Conservation (phyloP, 1,284 basidiomycete species). For the Xanthoconium separans region DNA sequence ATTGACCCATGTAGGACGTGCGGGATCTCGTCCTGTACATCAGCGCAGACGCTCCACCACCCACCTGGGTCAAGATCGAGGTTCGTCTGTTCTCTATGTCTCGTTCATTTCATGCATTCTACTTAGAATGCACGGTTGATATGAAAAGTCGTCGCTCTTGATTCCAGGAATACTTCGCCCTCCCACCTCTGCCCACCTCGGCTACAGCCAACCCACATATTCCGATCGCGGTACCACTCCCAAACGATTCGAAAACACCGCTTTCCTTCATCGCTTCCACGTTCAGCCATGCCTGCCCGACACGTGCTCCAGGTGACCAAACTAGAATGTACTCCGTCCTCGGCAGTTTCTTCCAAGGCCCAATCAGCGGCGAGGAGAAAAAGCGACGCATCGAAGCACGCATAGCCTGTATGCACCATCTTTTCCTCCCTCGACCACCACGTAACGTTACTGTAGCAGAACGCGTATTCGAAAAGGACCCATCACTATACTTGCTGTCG, state of each 20-base stretch:
- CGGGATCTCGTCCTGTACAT: constrained; percentile 82
- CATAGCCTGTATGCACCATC: constrained; percentile 46
- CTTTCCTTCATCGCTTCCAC: constrained; percentile 79
- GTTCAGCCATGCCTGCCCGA: constrained; percentile 90
- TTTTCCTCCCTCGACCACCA: neutral
- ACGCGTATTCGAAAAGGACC: constrained; percentile 54
- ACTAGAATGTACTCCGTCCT: constrained; percentile 78
- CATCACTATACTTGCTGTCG: constrained; percentile 71
- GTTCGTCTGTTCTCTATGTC: constrained; percentile 39
- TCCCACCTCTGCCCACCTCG: constrained; percentile 64
- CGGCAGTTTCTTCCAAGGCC: constrained; percentile 75
- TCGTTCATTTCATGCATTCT: neutral
- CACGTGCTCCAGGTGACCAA: constrained; percentile 85
- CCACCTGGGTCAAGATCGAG: constrained; percentile 82
- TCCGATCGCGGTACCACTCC: constrained; percentile 63
- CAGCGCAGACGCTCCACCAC: constrained; percentile 76
- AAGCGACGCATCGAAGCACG: constrained; percentile 58
- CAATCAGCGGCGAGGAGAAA: constrained; percentile 77
- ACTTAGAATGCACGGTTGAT: constrained; percentile 68
- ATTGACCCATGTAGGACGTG: constrained; percentile 59
- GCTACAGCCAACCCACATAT: constrained; percentile 67
- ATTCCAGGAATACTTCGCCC: constrained; percentile 81
- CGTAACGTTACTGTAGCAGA: constrained; percentile 47
- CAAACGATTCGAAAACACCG: constrained; percentile 35
- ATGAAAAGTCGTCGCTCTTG: constrained; percentile 75